Evolutionary conservation across 2,329 filamentous ascomycete genomes (phyloP), one percentile per base, ranked within the genome.

Genomic region (Aspergillus novofumigatus): DNA sequence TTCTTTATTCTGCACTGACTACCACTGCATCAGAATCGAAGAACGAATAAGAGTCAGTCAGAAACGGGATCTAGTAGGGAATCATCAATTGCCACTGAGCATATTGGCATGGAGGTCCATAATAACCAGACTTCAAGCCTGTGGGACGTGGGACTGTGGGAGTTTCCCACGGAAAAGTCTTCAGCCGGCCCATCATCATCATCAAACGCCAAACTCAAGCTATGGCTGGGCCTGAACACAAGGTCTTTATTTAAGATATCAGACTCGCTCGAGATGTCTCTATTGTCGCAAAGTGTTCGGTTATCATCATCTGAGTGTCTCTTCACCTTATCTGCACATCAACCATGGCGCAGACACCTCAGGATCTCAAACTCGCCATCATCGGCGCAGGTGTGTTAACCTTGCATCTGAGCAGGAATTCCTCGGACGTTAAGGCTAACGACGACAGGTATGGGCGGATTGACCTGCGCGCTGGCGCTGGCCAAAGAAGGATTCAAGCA

Each of bases 401-500:
- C 4, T 17, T 38, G 32, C 14, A 17, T 17, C 32, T 7, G 32
- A 38, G 14, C 5, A 38, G 6, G 32, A 14, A 8, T 38, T 10
- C 28, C 28, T 2, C 2, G 3, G 4, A 17, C 6, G 14, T 3
- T 17, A 5, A 14, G 5, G 3, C 14, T 38, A 17, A 38, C 14
- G 14, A n/a, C 4, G 55, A 52, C 8, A 65, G 63, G 90, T 62
- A 93, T 94, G 89, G 90, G 89, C 53, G 90, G 90, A 28, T 78
- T 93, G 28, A 85, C 87, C 56, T 82, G 80, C 52, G 89, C 89
- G 6, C 81, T 93, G 38, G 84, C 89, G 11, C 81, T 93, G 38
- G 89, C 90, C 44, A 88, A 88, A 74, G 85, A 86, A 65, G 90
- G 90, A 7, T 92, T 93, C 74, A 83, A 80, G 62, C 78, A 88